phyloP scores from a whole-genome alignment of 2,329 filamentous ascomycete genomes.

The Coniella vitis region DNA sequence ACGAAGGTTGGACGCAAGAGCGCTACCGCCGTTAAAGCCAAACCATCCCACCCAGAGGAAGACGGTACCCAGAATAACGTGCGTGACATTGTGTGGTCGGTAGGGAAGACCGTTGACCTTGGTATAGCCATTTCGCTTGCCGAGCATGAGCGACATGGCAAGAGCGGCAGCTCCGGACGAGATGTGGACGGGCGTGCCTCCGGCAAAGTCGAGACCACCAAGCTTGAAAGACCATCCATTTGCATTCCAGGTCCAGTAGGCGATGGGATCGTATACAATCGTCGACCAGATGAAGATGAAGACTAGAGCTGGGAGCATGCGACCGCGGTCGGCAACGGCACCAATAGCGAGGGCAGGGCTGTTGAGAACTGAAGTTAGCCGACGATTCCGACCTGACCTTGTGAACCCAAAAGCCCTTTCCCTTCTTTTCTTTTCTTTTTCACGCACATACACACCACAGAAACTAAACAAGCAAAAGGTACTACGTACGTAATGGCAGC shows the following conservation, averaged over 20 bases:
- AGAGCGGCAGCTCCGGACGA: slow-evolving; percentile 65
- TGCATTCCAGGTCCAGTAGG: slow-evolving; percentile 72
- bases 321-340: slow-evolving; percentile 54
- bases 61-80: slow-evolving; percentile 66
- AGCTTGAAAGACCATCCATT: slow-evolving; percentile 66
- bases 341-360: slow-evolving; percentile 53
- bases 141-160: slow-evolving; percentile 67
- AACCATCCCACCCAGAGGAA: slow-evolving; percentile 94
- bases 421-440: no score
- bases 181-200: slow-evolving; percentile 70
- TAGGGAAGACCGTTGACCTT: slow-evolving; percentile 57
- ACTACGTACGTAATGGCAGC: slow-evolving; percentile 72
- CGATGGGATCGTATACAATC: slow-evolving; percentile 65
- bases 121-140: slow-evolving; percentile 58
- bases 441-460: no score
- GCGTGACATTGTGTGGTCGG: slow-evolving; percentile 66
- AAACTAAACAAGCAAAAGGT: not conserved
- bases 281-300: slow-evolving; percentile 69
- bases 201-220: slow-evolving; percentile 67
- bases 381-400: no score
- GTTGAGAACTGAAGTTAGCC: not conserved
- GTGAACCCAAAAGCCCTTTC: not conserved
- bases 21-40: slow-evolving; percentile 87
- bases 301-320: slow-evolving; percentile 53
- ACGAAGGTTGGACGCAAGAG: slow-evolving; percentile 74